These are phyloP conservation scores for Diaporthe sp. DNA, from an alignment of 2,329 filamentous ascomycete species.

Conservation along the genomic window DNA sequence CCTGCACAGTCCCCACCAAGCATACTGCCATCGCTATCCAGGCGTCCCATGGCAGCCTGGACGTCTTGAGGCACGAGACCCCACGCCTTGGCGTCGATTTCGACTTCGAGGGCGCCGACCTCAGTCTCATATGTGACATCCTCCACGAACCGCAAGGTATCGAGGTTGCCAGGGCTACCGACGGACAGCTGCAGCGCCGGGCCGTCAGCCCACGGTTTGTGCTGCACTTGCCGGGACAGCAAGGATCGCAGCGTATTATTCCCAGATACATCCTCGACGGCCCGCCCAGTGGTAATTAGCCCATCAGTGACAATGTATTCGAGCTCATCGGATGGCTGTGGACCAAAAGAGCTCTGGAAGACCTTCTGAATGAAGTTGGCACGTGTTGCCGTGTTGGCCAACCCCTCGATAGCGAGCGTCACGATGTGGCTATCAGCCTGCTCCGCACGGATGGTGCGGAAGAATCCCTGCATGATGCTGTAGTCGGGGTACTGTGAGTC, in stretches of 20 bases:
- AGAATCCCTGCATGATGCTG: conserved; percentile 16
- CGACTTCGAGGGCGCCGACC: conserved; percentile 42
- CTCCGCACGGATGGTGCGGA: conserved; percentile 15
- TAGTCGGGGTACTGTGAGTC: conserved; percentile 14
- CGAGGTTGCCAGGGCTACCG: conserved; percentile 30
- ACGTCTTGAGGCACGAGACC: conserved; percentile 54
- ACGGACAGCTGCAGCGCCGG: conserved; percentile 25
- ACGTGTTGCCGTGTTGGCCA: neutral
- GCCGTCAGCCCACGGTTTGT: conserved; percentile 12
- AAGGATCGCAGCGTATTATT: neutral
- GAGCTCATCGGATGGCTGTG: neutral
- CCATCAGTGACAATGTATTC: conserved; percentile 16
- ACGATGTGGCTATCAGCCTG: conserved; percentile 12
- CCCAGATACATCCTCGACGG: conserved; percentile 1
- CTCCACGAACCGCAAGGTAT: conserved; percentile 34
- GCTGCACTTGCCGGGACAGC: neutral
- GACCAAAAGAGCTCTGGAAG: neutral
- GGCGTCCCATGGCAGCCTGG: conserved; percentile 47
- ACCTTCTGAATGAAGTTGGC: neutral
- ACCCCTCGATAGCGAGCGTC: conserved; percentile 6
- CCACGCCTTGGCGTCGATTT: conserved; percentile 46
- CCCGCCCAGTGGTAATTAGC: neutral
- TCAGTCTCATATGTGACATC: conserved; percentile 32
- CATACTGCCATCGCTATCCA: conserved; percentile 41
- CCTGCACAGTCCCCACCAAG: conserved; percentile 45